Evolutionary conservation across 2,329 filamentous ascomycete species (phyloP).

Genomic region (Colletotrichum scovillei): DNA sequence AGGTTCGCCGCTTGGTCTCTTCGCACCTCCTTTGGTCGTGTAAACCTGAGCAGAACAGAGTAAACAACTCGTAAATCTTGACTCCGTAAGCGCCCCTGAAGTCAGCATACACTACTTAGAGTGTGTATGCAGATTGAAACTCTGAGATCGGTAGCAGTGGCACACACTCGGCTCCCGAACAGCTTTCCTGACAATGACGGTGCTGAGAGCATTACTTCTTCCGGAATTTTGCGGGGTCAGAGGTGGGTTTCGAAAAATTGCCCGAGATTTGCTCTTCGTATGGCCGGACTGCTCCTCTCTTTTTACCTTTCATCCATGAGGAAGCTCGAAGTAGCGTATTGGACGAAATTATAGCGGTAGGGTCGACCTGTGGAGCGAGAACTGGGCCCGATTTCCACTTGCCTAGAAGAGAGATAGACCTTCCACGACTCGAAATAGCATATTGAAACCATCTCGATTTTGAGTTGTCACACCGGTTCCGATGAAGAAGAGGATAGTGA

Average conservation of each 20-base stretch:
- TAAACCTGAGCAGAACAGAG: background rate
- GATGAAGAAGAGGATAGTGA: conserved; percentile 15
- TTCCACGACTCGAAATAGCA: background rate
- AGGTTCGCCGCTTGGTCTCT: background rate
- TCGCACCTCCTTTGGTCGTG: background rate
- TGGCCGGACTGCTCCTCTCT: background rate
- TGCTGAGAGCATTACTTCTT: background rate
- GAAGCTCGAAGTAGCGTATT: background rate
- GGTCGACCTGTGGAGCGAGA: background rate
- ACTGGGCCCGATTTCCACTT: conserved; percentile 16
- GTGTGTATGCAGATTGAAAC: background rate
- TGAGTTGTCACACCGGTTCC: background rate
- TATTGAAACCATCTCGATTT: conserved; percentile 1
- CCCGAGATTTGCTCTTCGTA: conserved; percentile 29
- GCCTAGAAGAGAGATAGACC: background rate
- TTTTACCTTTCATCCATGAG: background rate
- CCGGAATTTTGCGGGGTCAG: conserved; percentile 6
- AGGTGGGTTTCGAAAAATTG: conserved; percentile 5
- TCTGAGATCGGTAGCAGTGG: background rate
- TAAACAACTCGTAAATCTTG: background rate
- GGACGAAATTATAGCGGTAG: background rate
- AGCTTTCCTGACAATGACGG: conserved; percentile 2
- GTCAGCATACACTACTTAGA: conserved; percentile 1
- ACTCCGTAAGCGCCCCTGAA: conserved; percentile 6
- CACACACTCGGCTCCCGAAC: background rate